Conservation (phyloP, 768 basidiomycete genomes). For the Cyclocybe cylindracea region DNA sequence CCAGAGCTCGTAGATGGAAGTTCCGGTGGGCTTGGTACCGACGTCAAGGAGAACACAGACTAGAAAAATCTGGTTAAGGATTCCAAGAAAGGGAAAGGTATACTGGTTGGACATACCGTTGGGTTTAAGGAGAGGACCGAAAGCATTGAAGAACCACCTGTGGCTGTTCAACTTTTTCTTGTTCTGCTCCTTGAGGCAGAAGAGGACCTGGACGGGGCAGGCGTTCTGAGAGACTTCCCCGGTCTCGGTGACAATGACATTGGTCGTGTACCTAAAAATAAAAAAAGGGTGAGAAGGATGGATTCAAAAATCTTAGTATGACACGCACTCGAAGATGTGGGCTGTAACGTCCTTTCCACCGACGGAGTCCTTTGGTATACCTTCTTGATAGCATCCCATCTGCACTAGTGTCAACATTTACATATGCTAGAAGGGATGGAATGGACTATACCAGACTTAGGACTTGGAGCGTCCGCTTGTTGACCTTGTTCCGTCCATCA, state of each 20-base stretch:
- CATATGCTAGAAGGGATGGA: background rate
- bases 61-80: slow-evolving; percentile 19
- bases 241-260: slow-evolving; percentile 72
- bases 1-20: slow-evolving; percentile 96
- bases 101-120: slow-evolving; percentile 51
- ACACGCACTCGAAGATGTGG: slow-evolving; percentile 83
- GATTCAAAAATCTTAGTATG: slow-evolving; percentile 1
- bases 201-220: slow-evolving; percentile 85
- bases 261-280: slow-evolving; percentile 68
- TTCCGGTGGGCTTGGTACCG: slow-evolving; percentile 92
- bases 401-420: slow-evolving; percentile 20
- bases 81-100: slow-evolving; percentile 2
- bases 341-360: slow-evolving; percentile 90
- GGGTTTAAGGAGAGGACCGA: slow-evolving; percentile 83
- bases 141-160: slow-evolving; percentile 97
- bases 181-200: slow-evolving; percentile 94
- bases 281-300: slow-evolving; percentile 4
- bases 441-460: slow-evolving; percentile 60
- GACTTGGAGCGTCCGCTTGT: slow-evolving; percentile 89
- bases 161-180: slow-evolving; percentile 97
- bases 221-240: slow-evolving; percentile 79
- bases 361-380: slow-evolving; percentile 86
- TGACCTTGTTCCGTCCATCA: slow-evolving; percentile 84
- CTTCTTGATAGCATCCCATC: slow-evolving; percentile 91
- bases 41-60: slow-evolving; percentile 94